A percentile compares a stretch with the other conserved stretches of the same genome.
phyloP scores from a whole-genome alignment of 331 rosid species.

The Telfairia occidentalis region DNA sequence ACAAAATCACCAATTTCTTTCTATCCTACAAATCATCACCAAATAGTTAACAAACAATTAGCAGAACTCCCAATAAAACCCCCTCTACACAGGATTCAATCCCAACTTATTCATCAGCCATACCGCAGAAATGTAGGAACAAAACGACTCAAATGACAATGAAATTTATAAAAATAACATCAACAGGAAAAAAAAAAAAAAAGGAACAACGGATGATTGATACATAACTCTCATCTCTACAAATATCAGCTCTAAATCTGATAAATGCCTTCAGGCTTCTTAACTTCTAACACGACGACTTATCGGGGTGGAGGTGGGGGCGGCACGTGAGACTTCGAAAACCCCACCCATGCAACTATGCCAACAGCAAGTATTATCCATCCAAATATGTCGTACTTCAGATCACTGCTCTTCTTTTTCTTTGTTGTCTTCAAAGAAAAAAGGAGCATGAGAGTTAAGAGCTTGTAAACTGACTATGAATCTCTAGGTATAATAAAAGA shows the following conservation, averaged over 20 bases:
- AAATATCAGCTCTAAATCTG: neutral
- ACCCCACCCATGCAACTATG: conserved; percentile 58
- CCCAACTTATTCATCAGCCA: neutral
- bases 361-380: conserved; percentile 77
- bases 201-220: neutral
- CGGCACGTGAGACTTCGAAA: conserved; percentile 55
- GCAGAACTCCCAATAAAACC: neutral
- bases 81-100: neutral
- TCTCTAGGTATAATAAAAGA: neutral
- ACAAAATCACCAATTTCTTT: neutral
- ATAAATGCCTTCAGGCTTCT: neutral
- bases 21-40: conserved; percentile 4
- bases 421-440: conserved; percentile 30
- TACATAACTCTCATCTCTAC: conserved; percentile 6
- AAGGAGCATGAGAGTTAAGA: neutral
- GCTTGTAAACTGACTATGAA: neutral
- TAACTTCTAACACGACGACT: neutral
- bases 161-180: neutral
- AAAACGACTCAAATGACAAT: neutral
- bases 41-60: neutral
- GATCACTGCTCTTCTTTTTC: conserved; percentile 50
- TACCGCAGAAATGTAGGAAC: neutral
- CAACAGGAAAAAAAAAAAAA: neutral
- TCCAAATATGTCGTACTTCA: conserved; percentile 68
- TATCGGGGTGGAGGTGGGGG: conserved; percentile 23